Percentiles rank a stretch among this genome's conserved stretches.
These are phyloP conservation scores for Apiotrichum domesticum DNA, from an alignment of 1,284 basidiomycete genomes.

Conservation along the genomic window DNA sequence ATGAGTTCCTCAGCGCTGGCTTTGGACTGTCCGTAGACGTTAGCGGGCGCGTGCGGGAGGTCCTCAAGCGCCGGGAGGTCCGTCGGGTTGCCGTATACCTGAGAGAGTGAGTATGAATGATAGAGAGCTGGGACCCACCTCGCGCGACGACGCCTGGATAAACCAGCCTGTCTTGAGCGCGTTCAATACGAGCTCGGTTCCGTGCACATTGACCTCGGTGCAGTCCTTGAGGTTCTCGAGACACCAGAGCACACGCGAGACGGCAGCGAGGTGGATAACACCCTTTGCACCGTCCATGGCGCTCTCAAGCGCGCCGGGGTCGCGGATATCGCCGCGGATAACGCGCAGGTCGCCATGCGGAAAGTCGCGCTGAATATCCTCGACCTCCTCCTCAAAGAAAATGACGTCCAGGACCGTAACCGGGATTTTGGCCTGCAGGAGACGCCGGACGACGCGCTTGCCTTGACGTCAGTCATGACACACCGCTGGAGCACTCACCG, in stretches of 20 bases:
- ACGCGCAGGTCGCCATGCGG: slow-evolving; percentile 15
- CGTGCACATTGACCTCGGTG: slow-evolving; percentile 27
- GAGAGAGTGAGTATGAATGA: not conserved
- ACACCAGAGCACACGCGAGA: slow-evolving; percentile 31
- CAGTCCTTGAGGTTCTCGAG: slow-evolving; percentile 31
- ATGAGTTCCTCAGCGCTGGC: slow-evolving; percentile 23
- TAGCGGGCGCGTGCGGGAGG: slow-evolving; percentile 21
- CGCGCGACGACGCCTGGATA: slow-evolving; percentile 25
- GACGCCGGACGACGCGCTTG: slow-evolving; percentile 20
- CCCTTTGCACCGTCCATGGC: slow-evolving; percentile 23
- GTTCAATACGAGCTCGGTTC: slow-evolving; percentile 20
- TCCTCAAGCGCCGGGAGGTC: slow-evolving; percentile 19
- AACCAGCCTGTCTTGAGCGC: slow-evolving; percentile 21
- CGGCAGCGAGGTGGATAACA: slow-evolving; percentile 34
- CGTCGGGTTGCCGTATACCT: slow-evolving; percentile 24
- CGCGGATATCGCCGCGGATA: slow-evolving; percentile 25
- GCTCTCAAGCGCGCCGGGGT: slow-evolving; percentile 8
- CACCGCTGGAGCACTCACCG: slow-evolving; percentile 4
- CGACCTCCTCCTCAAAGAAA: slow-evolving; percentile 23
- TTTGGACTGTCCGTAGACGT: slow-evolving; percentile 31
- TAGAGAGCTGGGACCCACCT: slow-evolving; percentile 4
- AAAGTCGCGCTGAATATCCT: slow-evolving; percentile 10
- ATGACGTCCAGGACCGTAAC: slow-evolving; percentile 26
- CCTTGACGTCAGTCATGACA: slow-evolving; percentile 5
- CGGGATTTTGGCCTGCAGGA: slow-evolving; percentile 14